Evolutionary conservation across 2,329 filamentous ascomycete species (phyloP), one percentile per base, ranked within the genome.

Genomic region (Ascomycota sp.): DNA sequence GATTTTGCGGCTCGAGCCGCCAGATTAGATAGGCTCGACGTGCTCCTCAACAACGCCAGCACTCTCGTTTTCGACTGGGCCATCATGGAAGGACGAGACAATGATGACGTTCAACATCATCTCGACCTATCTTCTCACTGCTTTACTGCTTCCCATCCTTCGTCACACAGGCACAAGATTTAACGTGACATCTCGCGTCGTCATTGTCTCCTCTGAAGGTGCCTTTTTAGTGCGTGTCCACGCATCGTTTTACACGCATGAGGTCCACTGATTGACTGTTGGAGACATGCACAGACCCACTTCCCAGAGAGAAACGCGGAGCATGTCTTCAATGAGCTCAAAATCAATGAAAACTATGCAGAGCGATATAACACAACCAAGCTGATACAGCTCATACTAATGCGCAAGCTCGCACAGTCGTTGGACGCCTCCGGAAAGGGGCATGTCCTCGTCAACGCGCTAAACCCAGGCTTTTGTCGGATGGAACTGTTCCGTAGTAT

Each of bases 41-140:
- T 50, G 3, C 35, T 63, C 1, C 33, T 63, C 7, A 44, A 50
- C 29, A 63, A 61, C 30, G 59, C 59, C 4, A 38, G 42, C 10
- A 21, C 43, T 10, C 30, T 39, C 7, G 33, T 30, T 4, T 22
- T 35, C 5, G 29, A 32, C 5, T 40, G 37, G 25, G 32, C 38
- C 10, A 30, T 43, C 25, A 35, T 42, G 13, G 55, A 58, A 32
- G 59, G 55, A 53, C 31, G 60, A 64, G 40, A 38, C 39, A 10
- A 53, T 45, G 20, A 40, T 63, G 29, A 55, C 53, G 4, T 50
- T 63, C 27, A 65, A 65, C 37, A 53, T 63, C 12, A 43, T 65
- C 23, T 50, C 50, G 3, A 63, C 56, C 0, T 54, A 57, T 23
- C 42, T 65, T 20, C 44, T 65, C 31, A 51, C 52, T 0, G 25